A percentile compares a stretch with the other conserved stretches of the same genome.
phyloP scores from a whole-genome alignment of 768 basidiomycete species.

The Omphalotus guepiniiformis region DNA sequence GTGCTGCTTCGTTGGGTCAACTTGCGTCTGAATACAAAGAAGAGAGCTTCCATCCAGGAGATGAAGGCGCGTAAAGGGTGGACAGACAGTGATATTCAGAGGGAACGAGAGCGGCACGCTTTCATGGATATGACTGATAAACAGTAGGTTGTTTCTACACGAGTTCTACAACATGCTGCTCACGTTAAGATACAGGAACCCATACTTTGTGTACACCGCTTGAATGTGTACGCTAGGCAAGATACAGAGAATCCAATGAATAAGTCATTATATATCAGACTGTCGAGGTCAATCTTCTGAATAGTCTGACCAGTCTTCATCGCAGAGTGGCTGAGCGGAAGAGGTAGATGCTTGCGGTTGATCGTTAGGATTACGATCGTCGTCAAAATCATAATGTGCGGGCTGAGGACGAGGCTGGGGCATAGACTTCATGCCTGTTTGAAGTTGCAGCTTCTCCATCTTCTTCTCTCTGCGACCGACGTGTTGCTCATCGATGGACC shows the following conservation, averaged over 20 bases:
- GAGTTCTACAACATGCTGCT: neutral
- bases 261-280: no score
- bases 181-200: constrained; percentile 40
- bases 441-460: neutral
- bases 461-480: no score
- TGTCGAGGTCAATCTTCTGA: no score
- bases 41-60: constrained; percentile 34
- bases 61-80: constrained; percentile 46
- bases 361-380: neutral
- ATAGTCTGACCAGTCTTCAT: no score
- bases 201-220: constrained; percentile 55
- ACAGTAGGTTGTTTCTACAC: constrained; percentile 36
- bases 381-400: neutral
- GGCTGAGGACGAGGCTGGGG: neutral
- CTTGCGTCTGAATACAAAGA: constrained; percentile 47
- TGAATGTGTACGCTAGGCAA: constrained; percentile 16
- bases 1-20: constrained; percentile 52
- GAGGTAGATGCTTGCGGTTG: no score
- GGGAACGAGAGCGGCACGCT: constrained; percentile 55
- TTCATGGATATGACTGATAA: constrained; percentile 63
- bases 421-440: neutral
- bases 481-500: neutral
- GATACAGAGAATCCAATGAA: no score
- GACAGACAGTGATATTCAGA: constrained; percentile 53
- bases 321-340: no score